Percentiles rank a stretch among this genome's conserved stretches.
Evolutionary conservation across 1,284 basidiomycete genomes (phyloP).

Genomic region (Vanrija pseudolonga): DNA sequence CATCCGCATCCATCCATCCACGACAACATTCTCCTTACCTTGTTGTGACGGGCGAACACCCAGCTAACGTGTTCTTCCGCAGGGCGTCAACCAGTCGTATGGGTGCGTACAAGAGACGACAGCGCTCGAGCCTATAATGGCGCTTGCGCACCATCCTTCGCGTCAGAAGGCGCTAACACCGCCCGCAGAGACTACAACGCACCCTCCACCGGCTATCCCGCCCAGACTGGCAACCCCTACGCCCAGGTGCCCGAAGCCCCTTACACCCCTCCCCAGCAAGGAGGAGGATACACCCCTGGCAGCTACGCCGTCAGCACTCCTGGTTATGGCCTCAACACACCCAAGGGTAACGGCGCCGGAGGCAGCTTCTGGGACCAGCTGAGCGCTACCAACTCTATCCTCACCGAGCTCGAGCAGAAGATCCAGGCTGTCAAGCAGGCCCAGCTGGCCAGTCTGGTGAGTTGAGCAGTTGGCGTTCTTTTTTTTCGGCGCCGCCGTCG

Average conservation of each 20-base stretch:
- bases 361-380: slow-evolving; percentile 46
- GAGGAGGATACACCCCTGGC: slow-evolving; percentile 20
- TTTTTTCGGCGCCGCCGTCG: not conserved
- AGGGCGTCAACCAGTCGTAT: not conserved
- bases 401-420: slow-evolving; percentile 43
- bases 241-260: slow-evolving; percentile 26
- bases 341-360: slow-evolving; percentile 12
- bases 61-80: not conserved
- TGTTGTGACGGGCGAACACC: not conserved
- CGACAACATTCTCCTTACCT: not conserved
- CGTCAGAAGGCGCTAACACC: not conserved
- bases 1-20: not conserved
- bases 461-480: slow-evolving; percentile 5
- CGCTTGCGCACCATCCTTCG: not conserved
- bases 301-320: slow-evolving; percentile 23
- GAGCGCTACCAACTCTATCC: slow-evolving; percentile 28
- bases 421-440: slow-evolving; percentile 44
- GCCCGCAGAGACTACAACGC: slow-evolving; percentile 22
- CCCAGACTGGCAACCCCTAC: slow-evolving; percentile 35
- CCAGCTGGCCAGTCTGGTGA: slow-evolving; percentile 39
- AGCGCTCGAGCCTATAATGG: too few relatives aligned
- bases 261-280: slow-evolving; percentile 10
- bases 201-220: slow-evolving; percentile 34
- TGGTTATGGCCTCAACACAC: slow-evolving; percentile 33
- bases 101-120: not conserved